Evolutionary conservation across 371 early-diverging fungal genomes (phyloP).

Genomic region (Circinella umbellata): DNA sequence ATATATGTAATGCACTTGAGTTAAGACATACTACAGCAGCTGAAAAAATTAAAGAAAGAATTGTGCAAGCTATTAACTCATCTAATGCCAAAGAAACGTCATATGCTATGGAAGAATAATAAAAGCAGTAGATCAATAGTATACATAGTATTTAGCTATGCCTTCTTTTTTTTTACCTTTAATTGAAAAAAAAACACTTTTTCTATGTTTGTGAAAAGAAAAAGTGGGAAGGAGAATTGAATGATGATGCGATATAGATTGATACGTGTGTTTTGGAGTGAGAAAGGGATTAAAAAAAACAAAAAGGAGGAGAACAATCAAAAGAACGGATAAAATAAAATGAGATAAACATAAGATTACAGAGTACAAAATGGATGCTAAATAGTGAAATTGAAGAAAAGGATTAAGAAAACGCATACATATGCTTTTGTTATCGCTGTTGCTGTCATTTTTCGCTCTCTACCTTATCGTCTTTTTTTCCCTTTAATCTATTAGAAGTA

Average conservation of each 20-base stretch:
- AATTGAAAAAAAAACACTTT: background rate
- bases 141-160: background rate
- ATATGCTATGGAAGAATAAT: slow-evolving; percentile 5
- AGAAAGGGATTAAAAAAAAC: background rate
- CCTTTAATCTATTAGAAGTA: too few relatives aligned
- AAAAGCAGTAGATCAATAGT: background rate
- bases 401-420: too few relatives aligned
- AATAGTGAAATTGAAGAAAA: background rate
- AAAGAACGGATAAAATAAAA: background rate
- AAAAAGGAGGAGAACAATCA: background rate
- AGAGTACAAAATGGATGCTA: slow-evolving; percentile 3
- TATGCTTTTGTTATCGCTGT: too few relatives aligned
- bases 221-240: too few relatives aligned
- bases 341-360: background rate
- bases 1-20: slow-evolving; percentile 14
- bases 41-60: slow-evolving; percentile 13
- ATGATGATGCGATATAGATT: too few relatives aligned
- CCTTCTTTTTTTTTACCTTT: background rate
- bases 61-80: slow-evolving; percentile 4
- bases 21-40: slow-evolving; percentile 2
- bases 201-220: too few relatives aligned
- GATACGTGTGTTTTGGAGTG: too few relatives aligned
- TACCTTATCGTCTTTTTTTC: too few relatives aligned
- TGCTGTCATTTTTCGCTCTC: too few relatives aligned
- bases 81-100: background rate